Percentiles rank a stretch among this genome's conserved stretches.
phyloP scores from a whole-genome alignment of 2,329 filamentous ascomycete genomes.

The Stagonosporopsis cucurbitacearum region DNA sequence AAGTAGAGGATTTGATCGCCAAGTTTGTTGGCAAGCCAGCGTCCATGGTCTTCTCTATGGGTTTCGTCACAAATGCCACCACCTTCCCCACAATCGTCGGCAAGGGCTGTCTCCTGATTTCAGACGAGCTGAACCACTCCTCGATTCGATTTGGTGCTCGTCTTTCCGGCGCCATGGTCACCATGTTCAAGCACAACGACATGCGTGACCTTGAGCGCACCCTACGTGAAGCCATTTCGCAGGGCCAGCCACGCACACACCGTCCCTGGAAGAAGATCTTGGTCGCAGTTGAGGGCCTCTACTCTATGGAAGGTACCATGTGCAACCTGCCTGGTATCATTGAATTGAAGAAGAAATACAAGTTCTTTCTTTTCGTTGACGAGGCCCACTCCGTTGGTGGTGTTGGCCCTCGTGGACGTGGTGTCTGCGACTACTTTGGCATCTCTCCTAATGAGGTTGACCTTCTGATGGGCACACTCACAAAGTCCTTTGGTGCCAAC shows the following conservation, averaged over 20 bases:
- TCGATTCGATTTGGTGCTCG: constrained; percentile 96
- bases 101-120: constrained; percentile 93
- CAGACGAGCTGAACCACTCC: constrained; percentile 96
- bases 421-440: constrained; percentile 96
- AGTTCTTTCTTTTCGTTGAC: constrained; percentile 94
- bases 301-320: constrained; percentile 99
- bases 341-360: constrained; percentile 90
- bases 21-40: constrained; percentile 92
- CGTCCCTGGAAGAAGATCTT: constrained; percentile 99
- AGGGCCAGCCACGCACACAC: constrained; percentile 97
- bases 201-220: constrained; percentile 85
- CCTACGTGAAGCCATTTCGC: constrained; percentile 90
- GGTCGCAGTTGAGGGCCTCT: constrained; percentile 93
- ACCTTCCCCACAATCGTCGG: constrained; percentile 90
- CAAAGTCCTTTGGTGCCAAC: constrained; percentile 98
- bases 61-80: constrained; percentile 93
- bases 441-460: constrained; percentile 88
- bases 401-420: constrained; percentile 83
- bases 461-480: constrained; percentile 96
- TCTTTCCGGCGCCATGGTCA: constrained; percentile 92
- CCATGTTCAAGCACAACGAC: constrained; percentile 97
- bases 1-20: constrained; percentile 90
- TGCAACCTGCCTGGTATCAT: constrained; percentile 93
- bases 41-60: constrained; percentile 98
- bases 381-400: constrained; percentile 97